phyloP scores from a whole-genome alignment of 768 basidiomycete genomes.

The Grammothele lineata region DNA sequence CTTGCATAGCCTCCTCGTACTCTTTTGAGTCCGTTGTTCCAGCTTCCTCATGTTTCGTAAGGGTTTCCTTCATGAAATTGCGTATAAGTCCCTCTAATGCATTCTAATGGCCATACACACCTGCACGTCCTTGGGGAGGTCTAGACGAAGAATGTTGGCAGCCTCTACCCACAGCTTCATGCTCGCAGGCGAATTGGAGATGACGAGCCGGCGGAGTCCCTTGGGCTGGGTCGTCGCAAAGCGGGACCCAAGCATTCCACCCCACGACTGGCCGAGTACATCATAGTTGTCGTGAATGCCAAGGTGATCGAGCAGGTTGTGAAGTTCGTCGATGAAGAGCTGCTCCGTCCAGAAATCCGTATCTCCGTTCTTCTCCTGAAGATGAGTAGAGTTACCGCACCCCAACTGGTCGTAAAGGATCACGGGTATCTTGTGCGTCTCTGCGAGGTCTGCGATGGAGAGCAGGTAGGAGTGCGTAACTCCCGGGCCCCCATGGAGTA shows the following conservation, averaged over 20 bases:
- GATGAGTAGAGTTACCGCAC: constrained; percentile 43
- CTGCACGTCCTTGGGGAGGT: constrained; percentile 37
- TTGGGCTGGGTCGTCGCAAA: constrained; percentile 34
- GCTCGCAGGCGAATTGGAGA: constrained; percentile 26
- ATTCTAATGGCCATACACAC: constrained; percentile 37
- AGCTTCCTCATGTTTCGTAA: constrained; percentile 39
- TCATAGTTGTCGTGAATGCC: constrained; percentile 37
- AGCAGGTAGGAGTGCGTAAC: constrained; percentile 39
- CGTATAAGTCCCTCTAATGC: no score
- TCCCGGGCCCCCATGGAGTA: constrained; percentile 55
- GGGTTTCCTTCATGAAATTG: constrained; percentile 8
- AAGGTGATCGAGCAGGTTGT: constrained; percentile 41
- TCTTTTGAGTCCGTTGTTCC: constrained; percentile 40
- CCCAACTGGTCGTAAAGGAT: constrained; percentile 54
- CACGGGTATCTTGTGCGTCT: constrained; percentile 37
- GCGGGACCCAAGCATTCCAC: constrained; percentile 46
- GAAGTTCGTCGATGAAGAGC: constrained; percentile 52
- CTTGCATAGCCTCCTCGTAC: constrained; percentile 38
- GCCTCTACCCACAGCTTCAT: constrained; percentile 32
- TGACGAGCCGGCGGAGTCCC: constrained; percentile 35
- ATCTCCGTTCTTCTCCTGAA: constrained; percentile 28
- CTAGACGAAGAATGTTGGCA: constrained; percentile 30
- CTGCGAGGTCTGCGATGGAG: constrained; percentile 35
- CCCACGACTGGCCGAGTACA: constrained; percentile 56
- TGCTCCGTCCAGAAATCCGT: constrained; percentile 16